These are phyloP conservation scores for Catharanthus roseus DNA, from an alignment of 257 asterid genomes.

Conservation along the genomic window DNA sequence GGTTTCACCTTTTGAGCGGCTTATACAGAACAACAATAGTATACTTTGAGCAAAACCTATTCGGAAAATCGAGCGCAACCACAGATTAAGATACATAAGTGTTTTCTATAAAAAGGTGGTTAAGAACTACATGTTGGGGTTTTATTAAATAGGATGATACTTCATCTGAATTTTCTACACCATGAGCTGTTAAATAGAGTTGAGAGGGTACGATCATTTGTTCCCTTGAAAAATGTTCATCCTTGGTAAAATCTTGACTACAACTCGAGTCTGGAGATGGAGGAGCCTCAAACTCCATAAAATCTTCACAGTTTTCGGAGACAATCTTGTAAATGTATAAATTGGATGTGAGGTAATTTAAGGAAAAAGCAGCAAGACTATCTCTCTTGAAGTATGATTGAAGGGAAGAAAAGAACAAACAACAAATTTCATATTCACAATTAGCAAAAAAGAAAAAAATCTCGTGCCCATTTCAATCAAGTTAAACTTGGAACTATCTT, in stretches of 20 bases:
- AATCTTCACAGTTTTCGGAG: conserved; percentile 75
- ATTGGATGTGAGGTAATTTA: neutral
- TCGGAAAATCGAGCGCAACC: conserved; percentile 75
- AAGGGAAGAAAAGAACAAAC: neutral
- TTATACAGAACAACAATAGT: conserved; percentile 84
- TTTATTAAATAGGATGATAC: conserved; percentile 31
- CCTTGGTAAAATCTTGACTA: conserved; percentile 47
- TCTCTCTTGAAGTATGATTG: too few relatives aligned
- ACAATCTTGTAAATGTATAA: conserved; percentile 44
- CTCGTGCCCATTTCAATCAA: neutral
- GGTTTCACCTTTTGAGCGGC: conserved; percentile 65
- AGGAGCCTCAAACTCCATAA: conserved; percentile 81
- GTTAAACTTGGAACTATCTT: neutral
- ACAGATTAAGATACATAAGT: conserved; percentile 64
- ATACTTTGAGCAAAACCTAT: conserved; percentile 79
- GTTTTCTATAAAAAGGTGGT: conserved; percentile 78
- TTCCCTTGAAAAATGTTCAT: conserved; percentile 80
- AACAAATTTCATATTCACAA: neutral
- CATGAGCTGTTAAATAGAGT: conserved; percentile 49
- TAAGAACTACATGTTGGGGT: conserved; percentile 84
- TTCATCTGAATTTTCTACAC: conserved; percentile 36
- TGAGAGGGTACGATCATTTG: conserved; percentile 71
- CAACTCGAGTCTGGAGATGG: conserved; percentile 85
- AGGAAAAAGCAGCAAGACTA: neutral
- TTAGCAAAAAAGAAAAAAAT: too few relatives aligned